Evolutionary conservation across 257 asterid species (phyloP), one percentile per base, ranked within the genome.

Genomic region (Forsythia suspensa): DNA sequence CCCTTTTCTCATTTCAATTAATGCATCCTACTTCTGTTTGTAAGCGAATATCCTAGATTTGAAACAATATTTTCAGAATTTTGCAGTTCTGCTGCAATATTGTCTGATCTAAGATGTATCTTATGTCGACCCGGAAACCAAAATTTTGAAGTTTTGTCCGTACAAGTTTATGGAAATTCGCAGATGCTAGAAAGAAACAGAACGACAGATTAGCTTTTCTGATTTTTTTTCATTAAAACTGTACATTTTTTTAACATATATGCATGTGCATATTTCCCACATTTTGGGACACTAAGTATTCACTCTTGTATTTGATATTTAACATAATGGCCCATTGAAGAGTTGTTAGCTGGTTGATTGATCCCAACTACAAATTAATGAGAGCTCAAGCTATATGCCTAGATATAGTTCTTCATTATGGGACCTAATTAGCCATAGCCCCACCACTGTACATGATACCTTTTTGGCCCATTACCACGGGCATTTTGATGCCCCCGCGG

Each of bases 331-430:
- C 82, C 77, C 83, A 84, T 84, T 67, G 71, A 61, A 71, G 80
- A 81, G 67, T 59, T 78, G 80, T 57, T 77, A 40, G 83, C 71
- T 81, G 81, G 78, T 84, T 76, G 63, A 61, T 76, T 84, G 85
- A 86, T 84, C 92, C 87, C 87, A 82, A 84, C 85, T 79, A 74
- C 83, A 82, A 55, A 83, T 82, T 85, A 80, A 84, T 80, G 82
- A 59, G 70, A 73, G 42, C 4, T 75, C 76, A 72, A 82, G 78
- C 78, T 71, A 57, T 74, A 34, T 8, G 73, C 34, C 61, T 43
- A 39, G 44, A 77, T 66, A 21, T 59, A 48, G 16, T 80, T 83
- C 57, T 78, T 77, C 52, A 44, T 78, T 75, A 59, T 46, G 46
- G 29, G 41, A 44, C 61, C 52, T 13, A 24, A 24, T 24, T 48